These are phyloP conservation scores for Backusella parvicylindrica DNA, from an alignment of 192 early-diverging fungal genomes.

Conservation along the genomic window DNA sequence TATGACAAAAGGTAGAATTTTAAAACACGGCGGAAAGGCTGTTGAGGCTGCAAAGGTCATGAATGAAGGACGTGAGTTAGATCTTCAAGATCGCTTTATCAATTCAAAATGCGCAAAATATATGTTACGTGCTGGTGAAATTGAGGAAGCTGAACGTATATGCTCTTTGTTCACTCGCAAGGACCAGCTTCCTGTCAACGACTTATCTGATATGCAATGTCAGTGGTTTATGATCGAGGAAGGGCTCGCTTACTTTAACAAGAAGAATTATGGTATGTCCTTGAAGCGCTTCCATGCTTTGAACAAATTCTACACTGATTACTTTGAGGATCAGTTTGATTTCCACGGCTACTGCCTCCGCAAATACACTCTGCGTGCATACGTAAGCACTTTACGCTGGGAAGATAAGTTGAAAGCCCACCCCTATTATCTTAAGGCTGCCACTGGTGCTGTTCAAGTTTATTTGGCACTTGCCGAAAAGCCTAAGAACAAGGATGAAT, in stretches of 20 bases:
- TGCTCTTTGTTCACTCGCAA: constrained; percentile 77
- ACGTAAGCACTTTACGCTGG: constrained; percentile 76
- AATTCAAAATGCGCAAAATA: constrained; percentile 95
- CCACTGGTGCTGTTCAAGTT: constrained; percentile 64
- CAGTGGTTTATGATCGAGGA: constrained; percentile 85
- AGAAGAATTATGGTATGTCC: constrained; percentile 72
- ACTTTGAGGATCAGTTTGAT: constrained; percentile 92
- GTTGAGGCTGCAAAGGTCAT: constrained; percentile 69
- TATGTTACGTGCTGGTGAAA: constrained; percentile 77
- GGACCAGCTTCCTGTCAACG: constrained; percentile 63
- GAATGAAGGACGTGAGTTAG: constrained; percentile 84
- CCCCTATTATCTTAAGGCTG: constrained; percentile 70
- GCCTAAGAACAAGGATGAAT: constrained; percentile 46
- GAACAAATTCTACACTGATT: constrained; percentile 77
- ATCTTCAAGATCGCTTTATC: constrained; percentile 92
- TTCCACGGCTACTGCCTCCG: constrained; percentile 94
- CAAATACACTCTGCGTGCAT: constrained; percentile 84
- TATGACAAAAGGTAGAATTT: constrained; percentile 91
- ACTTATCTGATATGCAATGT: constrained; percentile 89
- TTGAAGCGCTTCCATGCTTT: constrained; percentile 88
- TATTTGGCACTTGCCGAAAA: constrained; percentile 54
- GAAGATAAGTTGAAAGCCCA: constrained; percentile 75
- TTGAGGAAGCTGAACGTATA: constrained; percentile 84
- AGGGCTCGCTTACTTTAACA: constrained; percentile 66
- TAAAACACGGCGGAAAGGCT: constrained; percentile 87